A percentile compares a stretch with the other conserved stretches of the same genome.
phyloP scores from a whole-genome alignment of 2,329 filamentous ascomycete species.

The Zasmidium citrigriseum region DNA sequence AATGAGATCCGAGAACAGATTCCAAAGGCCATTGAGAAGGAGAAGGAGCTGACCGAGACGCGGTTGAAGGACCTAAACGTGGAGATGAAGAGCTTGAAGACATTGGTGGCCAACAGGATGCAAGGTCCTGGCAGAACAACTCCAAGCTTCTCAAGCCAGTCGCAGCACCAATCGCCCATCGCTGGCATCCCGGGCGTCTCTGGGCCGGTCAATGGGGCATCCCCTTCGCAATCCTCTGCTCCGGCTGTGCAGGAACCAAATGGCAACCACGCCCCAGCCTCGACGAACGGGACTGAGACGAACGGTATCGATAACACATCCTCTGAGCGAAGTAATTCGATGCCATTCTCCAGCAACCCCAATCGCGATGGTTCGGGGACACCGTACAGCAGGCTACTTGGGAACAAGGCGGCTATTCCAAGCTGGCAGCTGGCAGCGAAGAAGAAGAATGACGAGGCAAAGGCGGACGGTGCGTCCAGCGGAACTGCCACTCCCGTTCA shows the following conservation, averaged over 20 bases:
- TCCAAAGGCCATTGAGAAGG: slow-evolving; percentile 82
- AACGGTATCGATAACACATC: slow-evolving; percentile 9
- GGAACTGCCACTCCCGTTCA: slow-evolving; percentile 12
- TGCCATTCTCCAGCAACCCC: slow-evolving; percentile 22
- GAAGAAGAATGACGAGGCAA: slow-evolving; percentile 48
- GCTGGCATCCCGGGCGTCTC: slow-evolving; percentile 25
- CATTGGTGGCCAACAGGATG: slow-evolving; percentile 70
- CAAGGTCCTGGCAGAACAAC: slow-evolving; percentile 19
- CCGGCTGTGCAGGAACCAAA: slow-evolving; percentile 8
- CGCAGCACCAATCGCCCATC: slow-evolving; percentile 11
- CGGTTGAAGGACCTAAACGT: slow-evolving; percentile 80
- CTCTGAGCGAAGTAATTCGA: slow-evolving; percentile 14
- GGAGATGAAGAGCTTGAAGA: slow-evolving; percentile 91
- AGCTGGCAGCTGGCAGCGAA: slow-evolving; percentile 56
- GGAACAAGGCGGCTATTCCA: slow-evolving; percentile 49
- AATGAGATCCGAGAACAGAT: slow-evolving; percentile 79
- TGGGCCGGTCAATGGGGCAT: slow-evolving; percentile 14
- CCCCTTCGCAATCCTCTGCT: slow-evolving; percentile 2
- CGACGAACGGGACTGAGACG: slow-evolving; percentile 21
- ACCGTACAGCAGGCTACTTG: slow-evolving; percentile 29
- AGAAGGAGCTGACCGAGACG: slow-evolving; percentile 80
- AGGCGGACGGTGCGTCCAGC: slow-evolving; percentile 38
- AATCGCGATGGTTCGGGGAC: slow-evolving; percentile 19
- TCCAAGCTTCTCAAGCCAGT: slow-evolving; percentile 24
- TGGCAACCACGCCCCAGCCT: slow-evolving; percentile 6